Evolutionary conservation across 75 land plant species (phyloP), one percentile per base, ranked within the genome.

Genomic region (Pinus tabuliformis): DNA sequence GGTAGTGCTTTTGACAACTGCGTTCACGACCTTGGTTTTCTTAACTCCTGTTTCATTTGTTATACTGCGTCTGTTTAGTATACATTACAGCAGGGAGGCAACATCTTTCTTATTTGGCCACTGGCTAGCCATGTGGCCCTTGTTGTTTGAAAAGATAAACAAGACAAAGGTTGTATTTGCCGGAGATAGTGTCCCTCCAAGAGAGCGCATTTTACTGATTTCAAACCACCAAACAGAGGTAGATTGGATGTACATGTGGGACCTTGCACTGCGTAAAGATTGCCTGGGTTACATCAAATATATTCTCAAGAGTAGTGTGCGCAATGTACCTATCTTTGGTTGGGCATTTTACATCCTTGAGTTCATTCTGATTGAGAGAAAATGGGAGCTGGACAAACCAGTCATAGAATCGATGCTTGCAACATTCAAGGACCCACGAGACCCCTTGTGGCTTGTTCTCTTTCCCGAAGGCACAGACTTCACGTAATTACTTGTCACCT

Each of bases 191-290:
- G 89, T 97, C 37, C 93, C 99, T 24, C 13, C 52, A 26, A 73
- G 76, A 62, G 91, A 92, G 59, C 89, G 99, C 24, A 90, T 89
- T 26, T 78, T 97, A 66, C 81, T 97, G 36, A 86, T 95, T 59
- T 86, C 91, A 62, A 97, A 97, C 68, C 99, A 97, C 78, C 83
- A 95, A 62, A 97, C 99, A 63, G 99, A 95, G 84, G 93, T 95
- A 62, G 99, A 97, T 72, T 97, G 99, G 98, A 97, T 97, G 99
- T 97, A 97, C 65, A 65, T 97, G 58, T 97, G 99, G 99, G 83
- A 92, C 81, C 85, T 97, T 70, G 99, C 98, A 72, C 57, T 95
- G 79, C 83, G 99, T 59, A 97, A 92, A 54, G 83, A 86, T 57
- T 42, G 84, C 49, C 45, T 89, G 65, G 98, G 99, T 49, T 84